Base-by-base conservation (phyloP, 2,329 filamentous ascomycete genomes). In the Verticillium dahliae region DNA sequence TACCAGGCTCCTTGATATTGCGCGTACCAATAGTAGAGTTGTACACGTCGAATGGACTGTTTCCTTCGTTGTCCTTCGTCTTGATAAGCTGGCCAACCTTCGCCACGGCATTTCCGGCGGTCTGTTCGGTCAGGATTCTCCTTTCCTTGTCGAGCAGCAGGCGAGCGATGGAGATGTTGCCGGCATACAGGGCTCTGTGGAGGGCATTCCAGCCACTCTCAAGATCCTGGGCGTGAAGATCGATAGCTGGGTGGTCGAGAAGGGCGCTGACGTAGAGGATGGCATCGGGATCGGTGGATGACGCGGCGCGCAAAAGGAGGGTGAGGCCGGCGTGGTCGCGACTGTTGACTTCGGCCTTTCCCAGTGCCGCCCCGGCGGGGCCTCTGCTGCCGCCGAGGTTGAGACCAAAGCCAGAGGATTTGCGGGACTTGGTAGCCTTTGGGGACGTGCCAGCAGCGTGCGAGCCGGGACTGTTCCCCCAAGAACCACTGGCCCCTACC, bases 151-250 rank as follows among this genome's bases (percentile, higher is more conserved):
- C 86, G 65, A 99, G 80, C 37, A 99, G 86, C 22, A 91, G 80
- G 56, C 92, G 87, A 2, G 95, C 95, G 67, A 96, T 89, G 6
- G 90, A 88, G 58, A 95, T 86, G 70, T 97, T 97, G 56, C 94
- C 94, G 68, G 88, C 87, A 72, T 97, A 98, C 52, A 98, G 81
- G 7, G 93, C 91, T 68, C 95, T 86, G 72, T 99, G 95, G 45
- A 99, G 81, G 41, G 93, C 89, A 63, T 96, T 99, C 95, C 95
- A 99, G 55, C 93, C 94, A 74, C 90, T 98, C 74, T 99, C 95
- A 7, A 81, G 80, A 73, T 99, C 95, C 72, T 96, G 93, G 2
- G 84, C 80, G 69, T 97, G 95, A 9, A 98, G 79, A 75, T 99
- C 95, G 67, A 92, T 85, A 59, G 89, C 82, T 1, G 92, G 91